Percentiles rank a stretch among this genome's conserved stretches.
Conservation (phyloP, 2,329 filamentous ascomycete species). For the Botrytis deweyae region DNA sequence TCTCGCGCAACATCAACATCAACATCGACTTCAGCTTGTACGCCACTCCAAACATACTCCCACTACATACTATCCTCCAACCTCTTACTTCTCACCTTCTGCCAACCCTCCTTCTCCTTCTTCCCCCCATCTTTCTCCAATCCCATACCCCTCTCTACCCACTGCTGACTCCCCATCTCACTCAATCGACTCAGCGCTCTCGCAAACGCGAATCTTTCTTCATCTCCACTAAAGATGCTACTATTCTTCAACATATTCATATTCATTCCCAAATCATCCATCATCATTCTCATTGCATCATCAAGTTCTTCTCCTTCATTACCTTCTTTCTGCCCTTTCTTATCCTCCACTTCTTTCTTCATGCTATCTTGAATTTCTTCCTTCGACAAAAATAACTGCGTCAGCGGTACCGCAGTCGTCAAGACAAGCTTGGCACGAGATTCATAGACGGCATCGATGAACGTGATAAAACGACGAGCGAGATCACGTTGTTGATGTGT, state of each 20-base stretch:
- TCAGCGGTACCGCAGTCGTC: constrained; percentile 81
- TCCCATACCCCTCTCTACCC: constrained; percentile 77
- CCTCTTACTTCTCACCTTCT: constrained; percentile 49
- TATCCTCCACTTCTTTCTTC: constrained; percentile 45
- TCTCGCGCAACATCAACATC: background rate
- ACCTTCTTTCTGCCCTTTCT: constrained; percentile 42
- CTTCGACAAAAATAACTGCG: constrained; percentile 79
- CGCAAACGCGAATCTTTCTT: constrained; percentile 95
- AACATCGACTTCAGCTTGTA: background rate
- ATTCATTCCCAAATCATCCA: constrained; percentile 85
- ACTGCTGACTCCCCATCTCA: constrained; percentile 93
- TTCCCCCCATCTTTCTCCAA: constrained; percentile 45
- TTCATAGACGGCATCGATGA: constrained; percentile 96
- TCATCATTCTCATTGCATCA: constrained; percentile 72
- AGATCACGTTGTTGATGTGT: constrained; percentile 81
- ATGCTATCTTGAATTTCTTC: constrained; percentile 65
- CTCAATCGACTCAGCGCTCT: constrained; percentile 78
- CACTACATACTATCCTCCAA: constrained; percentile 46
- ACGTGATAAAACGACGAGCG: constrained; percentile 91
- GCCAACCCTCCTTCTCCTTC: constrained; percentile 48
- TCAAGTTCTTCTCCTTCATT: constrained; percentile 47
- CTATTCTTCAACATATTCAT: constrained; percentile 82
- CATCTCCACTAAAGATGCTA: constrained; percentile 87
- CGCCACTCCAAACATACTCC: background rate
- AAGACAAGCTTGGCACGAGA: constrained; percentile 89